A percentile compares a stretch with the other conserved stretches of the same genome.
These are phyloP conservation scores for Chytriomyces hyalinus DNA, from an alignment of 192 early-diverging fungal genomes.

Conservation along the genomic window DNA sequence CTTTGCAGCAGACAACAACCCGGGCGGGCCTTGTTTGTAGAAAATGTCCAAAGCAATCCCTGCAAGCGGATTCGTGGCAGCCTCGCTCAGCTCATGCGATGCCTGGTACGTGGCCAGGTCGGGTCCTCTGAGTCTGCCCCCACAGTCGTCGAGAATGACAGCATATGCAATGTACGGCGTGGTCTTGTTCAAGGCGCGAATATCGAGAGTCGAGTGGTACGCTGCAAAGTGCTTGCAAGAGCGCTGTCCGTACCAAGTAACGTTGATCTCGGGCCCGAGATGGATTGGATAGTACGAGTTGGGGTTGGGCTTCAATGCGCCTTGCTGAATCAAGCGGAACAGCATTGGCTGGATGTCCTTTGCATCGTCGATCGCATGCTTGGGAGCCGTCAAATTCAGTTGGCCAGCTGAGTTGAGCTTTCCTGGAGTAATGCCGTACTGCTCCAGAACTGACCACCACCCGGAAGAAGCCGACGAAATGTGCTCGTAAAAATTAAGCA, in stretches of 20 bases:
- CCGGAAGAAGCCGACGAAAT: neutral
- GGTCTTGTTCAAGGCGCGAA: neutral
- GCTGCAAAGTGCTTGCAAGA: neutral
- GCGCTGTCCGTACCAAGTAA: neutral
- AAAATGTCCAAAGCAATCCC: neutral
- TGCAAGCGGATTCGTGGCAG: neutral
- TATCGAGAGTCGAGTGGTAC: neutral
- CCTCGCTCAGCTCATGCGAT: conserved; percentile 1
- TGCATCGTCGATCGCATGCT: neutral
- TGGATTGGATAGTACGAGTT: conserved; percentile 33
- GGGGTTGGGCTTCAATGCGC: conserved; percentile 8
- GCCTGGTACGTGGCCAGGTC: neutral
- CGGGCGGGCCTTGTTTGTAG: neutral
- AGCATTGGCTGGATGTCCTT: conserved; percentile 1
- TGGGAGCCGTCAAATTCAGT: neutral
- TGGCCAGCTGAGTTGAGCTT: neutral
- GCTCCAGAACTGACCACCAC: neutral
- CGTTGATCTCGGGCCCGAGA: neutral
- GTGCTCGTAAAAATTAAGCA: neutral
- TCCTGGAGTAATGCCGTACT: neutral
- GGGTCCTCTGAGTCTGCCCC: neutral
- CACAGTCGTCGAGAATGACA: neutral
- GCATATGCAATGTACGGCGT: neutral
- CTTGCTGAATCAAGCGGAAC: neutral
- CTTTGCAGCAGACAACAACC: neutral